Conservation (phyloP, 768 basidiomycete species). For the Boletus sp. region DNA sequence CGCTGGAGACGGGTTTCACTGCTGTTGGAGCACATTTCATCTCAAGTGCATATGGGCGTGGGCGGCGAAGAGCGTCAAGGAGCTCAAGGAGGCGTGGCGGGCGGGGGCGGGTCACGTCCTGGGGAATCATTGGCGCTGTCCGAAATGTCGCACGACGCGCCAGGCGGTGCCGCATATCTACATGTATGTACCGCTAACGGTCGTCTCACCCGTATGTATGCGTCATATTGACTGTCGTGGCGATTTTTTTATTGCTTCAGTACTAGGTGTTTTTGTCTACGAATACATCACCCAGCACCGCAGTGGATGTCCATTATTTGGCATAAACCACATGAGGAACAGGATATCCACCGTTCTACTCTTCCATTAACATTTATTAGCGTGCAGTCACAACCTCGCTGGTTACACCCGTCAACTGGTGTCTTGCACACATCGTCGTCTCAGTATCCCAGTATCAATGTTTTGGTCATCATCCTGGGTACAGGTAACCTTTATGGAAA, state of each 20-base stretch:
- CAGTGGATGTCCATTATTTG: too few species aligned
- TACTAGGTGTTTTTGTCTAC: constrained; percentile 81
- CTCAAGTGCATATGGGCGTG: constrained; percentile 85
- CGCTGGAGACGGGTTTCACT: constrained; percentile 39
- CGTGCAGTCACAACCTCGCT: too few species aligned
- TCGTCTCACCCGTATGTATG: too few species aligned
- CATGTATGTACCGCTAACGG: constrained; percentile 37
- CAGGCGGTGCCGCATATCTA: constrained; percentile 61
- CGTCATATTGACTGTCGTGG: not conserved
- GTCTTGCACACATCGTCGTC: too few species aligned
- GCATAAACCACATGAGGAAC: too few species aligned
- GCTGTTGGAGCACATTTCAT: constrained; percentile 91
- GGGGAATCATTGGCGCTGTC: constrained; percentile 95
- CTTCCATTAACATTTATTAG: too few species aligned
- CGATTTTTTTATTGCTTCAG: not conserved
- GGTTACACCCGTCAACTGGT: too few species aligned
- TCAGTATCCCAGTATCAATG: too few species aligned
- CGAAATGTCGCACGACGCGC: constrained; percentile 86
- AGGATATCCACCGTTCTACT: too few species aligned
- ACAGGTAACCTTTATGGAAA: too few species aligned
- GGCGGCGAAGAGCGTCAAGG: constrained; percentile 80
- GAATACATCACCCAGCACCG: constrained; percentile 67
- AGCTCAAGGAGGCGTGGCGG: constrained; percentile 66
- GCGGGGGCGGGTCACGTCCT: constrained; percentile 60
- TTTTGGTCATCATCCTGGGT: not conserved